Percentiles rank a stretch among this genome's conserved stretches.
Evolutionary conservation across 169 alveolate genomes (phyloP).

Genomic region (Cryptosporidium ubiquitum): DNA sequence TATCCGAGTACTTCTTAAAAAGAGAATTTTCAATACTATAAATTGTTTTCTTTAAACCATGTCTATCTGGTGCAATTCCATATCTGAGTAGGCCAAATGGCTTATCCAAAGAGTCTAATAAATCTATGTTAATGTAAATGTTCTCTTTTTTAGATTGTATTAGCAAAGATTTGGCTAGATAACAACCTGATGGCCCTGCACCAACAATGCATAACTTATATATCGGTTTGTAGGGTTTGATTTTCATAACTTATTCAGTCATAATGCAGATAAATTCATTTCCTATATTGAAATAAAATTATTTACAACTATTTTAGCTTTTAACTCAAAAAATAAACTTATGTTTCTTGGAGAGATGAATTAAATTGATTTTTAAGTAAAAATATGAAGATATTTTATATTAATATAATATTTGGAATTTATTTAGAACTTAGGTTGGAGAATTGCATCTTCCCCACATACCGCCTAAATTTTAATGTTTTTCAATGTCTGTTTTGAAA

Average conservation of each 20-base stretch:
- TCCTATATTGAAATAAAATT: background rate
- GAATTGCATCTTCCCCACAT: background rate
- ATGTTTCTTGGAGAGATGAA: background rate
- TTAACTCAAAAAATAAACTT: background rate
- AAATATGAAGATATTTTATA: background rate
- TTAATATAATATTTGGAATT: background rate
- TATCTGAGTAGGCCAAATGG: slow-evolving; percentile 67
- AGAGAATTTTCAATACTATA: slow-evolving; percentile 35
- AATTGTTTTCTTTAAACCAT: slow-evolving; percentile 27
- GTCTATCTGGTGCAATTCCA: slow-evolving; percentile 60
- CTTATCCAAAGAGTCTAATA: slow-evolving; percentile 32
- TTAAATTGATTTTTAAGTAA: background rate
- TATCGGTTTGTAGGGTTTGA: background rate
- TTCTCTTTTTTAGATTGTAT: slow-evolving; percentile 5
- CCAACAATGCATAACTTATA: slow-evolving; percentile 50
- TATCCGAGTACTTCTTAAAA: slow-evolving; percentile 45
- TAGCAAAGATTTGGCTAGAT: slow-evolving; percentile 31
- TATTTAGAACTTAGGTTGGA: background rate
- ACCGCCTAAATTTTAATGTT: slow-evolving; percentile 15
- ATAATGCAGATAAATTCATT: background rate
- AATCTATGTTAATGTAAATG: slow-evolving; percentile 27
- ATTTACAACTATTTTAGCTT: background rate
- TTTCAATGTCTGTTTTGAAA: slow-evolving; percentile 15
- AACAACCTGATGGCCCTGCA: slow-evolving; percentile 73
- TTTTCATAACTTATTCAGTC: background rate